Evolutionary conservation across 1,139 yeast genomes (phyloP).

Genomic region (Candida tetrigidarum): DNA sequence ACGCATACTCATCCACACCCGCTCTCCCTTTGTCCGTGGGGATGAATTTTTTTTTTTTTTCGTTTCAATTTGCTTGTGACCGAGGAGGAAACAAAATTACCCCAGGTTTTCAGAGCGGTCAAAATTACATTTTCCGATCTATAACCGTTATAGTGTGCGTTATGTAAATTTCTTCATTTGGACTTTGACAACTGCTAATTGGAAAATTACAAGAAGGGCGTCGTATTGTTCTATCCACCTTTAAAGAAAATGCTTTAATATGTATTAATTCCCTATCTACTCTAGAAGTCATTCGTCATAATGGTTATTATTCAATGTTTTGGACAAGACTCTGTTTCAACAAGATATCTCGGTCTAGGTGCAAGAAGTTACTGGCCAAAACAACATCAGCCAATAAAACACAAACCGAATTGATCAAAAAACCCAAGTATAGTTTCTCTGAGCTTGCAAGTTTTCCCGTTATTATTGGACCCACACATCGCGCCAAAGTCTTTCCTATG

Average conservation of each 20-base stretch:
- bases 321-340: slow-evolving; percentile 25
- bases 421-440: slow-evolving; percentile 58
- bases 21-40: too few relatives aligned
- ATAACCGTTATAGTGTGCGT: too few relatives aligned
- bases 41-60: not conserved
- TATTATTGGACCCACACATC: slow-evolving; percentile 79
- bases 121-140: too few relatives aligned
- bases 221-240: too few relatives aligned
- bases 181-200: too few relatives aligned
- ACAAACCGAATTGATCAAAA: slow-evolving; percentile 63
- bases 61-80: not conserved
- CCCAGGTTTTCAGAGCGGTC: slow-evolving; percentile 1
- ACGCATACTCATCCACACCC: too few relatives aligned
- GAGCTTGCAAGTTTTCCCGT: slow-evolving; percentile 73
- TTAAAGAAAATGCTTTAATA: too few relatives aligned
- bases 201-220: too few relatives aligned
- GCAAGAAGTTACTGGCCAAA: slow-evolving; percentile 43
- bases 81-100: not conserved
- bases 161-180: not conserved
- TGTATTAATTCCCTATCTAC: too few relatives aligned
- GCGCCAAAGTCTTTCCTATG: slow-evolving; percentile 81
- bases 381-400: slow-evolving; percentile 49
- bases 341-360: slow-evolving; percentile 40
- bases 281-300: too few relatives aligned
- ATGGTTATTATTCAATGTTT: slow-evolving; percentile 13